Percentiles rank a stretch among this genome's conserved stretches.
These are phyloP conservation scores for Botrytis cinerea DNA, from an alignment of 2,329 filamentous ascomycete genomes.

Conservation along the genomic window DNA sequence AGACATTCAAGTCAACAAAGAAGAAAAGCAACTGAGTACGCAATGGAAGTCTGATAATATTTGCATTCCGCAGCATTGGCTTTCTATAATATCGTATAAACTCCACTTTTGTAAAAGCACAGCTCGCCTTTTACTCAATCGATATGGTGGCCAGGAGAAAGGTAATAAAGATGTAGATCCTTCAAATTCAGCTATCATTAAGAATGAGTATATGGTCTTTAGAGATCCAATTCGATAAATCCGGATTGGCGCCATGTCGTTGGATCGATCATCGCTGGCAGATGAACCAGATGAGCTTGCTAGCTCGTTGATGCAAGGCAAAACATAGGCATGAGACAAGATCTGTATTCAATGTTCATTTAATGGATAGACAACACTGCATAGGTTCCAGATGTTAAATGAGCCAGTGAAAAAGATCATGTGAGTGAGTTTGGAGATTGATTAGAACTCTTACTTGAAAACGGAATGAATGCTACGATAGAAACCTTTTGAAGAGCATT, in stretches of 20 bases:
- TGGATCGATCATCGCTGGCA: background rate
- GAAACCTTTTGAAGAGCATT: background rate
- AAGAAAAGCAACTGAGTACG: background rate
- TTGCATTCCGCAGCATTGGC: background rate
- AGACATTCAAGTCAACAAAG: background rate
- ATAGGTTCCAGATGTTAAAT: conserved; percentile 1
- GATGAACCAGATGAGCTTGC: background rate
- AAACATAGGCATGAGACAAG: background rate
- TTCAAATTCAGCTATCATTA: conserved; percentile 1
- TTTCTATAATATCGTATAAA: background rate
- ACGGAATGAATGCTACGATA: no score
- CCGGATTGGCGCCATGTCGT: background rate
- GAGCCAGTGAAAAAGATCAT: background rate
- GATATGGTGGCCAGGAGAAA: background rate
- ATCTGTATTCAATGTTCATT: conserved; percentile 18
- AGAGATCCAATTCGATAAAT: background rate
- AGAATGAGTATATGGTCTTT: background rate
- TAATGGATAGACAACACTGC: background rate
- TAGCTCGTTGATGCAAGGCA: background rate
- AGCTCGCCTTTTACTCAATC: background rate
- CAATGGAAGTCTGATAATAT: background rate
- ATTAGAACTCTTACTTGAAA: conserved; percentile 12
- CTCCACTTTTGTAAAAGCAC: conserved; percentile 4
- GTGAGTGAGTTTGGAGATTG: background rate
- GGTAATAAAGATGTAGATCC: background rate